These are phyloP conservation scores for Globisporangium cederbergense DNA, from an alignment of 352 stramenopile species.

Conservation along the genomic window DNA sequence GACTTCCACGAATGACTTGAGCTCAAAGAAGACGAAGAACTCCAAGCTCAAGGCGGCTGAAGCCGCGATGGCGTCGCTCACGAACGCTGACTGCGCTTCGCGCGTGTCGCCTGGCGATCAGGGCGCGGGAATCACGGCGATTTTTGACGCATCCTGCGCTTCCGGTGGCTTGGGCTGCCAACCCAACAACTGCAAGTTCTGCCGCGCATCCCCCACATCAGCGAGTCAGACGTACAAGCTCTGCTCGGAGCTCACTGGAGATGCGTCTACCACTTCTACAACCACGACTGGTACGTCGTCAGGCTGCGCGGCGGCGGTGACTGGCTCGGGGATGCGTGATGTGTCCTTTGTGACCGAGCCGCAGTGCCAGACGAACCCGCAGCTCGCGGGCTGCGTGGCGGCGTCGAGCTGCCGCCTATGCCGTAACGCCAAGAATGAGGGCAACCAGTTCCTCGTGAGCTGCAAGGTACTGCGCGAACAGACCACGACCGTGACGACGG, in stretches of 20 bases:
- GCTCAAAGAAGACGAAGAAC: no score
- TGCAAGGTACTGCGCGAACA: conserved; percentile 43
- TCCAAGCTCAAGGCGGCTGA: not conserved
- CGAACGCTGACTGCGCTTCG: conserved; percentile 21
- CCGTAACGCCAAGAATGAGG: conserved; percentile 50
- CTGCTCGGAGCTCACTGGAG: conserved; percentile 20
- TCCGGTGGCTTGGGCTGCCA: conserved; percentile 36
- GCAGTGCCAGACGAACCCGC: conserved; percentile 31
- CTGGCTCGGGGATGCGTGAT: conserved; percentile 24
- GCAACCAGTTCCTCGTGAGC: conserved; percentile 51
- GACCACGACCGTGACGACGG: not conserved
- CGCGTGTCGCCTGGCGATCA: conserved; percentile 30
- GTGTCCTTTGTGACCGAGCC: conserved; percentile 47
- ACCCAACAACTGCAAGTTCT: conserved; percentile 24
- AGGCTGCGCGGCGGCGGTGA: conserved; percentile 29
- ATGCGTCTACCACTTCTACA: not conserved
- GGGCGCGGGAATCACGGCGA: conserved; percentile 30
- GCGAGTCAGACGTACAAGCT: conserved; percentile 20
- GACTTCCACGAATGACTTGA: not conserved
- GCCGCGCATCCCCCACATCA: conserved; percentile 21
- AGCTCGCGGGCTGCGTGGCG: conserved; percentile 36
- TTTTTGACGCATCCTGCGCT: conserved; percentile 20
- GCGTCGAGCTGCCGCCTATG: conserved; percentile 52
- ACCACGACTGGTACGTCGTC: conserved; percentile 18
- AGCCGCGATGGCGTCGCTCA: not conserved